Conservation (phyloP, 345 rosid species). For the Lenwebbia sp. region DNA sequence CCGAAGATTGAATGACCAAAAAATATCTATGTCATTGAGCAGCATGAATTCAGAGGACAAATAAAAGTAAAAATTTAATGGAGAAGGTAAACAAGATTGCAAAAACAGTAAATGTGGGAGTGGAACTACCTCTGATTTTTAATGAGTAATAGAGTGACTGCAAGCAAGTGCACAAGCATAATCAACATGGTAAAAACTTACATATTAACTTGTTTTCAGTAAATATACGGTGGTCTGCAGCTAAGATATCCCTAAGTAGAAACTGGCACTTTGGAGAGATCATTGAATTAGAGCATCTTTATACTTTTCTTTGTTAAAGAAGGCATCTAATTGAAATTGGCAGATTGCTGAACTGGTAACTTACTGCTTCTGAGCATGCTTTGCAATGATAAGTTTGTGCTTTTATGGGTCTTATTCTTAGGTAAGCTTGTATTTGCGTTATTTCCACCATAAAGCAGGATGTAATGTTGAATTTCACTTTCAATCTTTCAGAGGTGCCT, state of each 20-base stretch:
- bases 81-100: not conserved
- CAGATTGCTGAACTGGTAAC: not conserved
- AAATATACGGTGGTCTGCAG: not conserved
- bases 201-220: not conserved
- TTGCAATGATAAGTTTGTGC: not conserved
- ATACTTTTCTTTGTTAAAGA: not conserved
- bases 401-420: not conserved
- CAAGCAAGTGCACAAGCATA: not conserved
- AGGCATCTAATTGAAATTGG: not conserved
- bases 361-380: not conserved
- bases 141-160: not conserved
- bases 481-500: conserved; percentile 55
- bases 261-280: not conserved
- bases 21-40: not conserved
- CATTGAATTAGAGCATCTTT: not conserved
- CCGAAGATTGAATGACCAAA: not conserved
- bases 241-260: not conserved
- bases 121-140: not conserved
- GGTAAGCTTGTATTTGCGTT: not conserved
- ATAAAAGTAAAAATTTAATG: not conserved
- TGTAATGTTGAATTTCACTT: not conserved
- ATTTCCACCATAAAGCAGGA: not conserved
- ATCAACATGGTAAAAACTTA: not conserved
- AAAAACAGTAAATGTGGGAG: not conserved
- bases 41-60: not conserved